These are phyloP conservation scores for Inosperma sp. DNA, from an alignment of 768 basidiomycete species.

Conservation along the genomic window DNA sequence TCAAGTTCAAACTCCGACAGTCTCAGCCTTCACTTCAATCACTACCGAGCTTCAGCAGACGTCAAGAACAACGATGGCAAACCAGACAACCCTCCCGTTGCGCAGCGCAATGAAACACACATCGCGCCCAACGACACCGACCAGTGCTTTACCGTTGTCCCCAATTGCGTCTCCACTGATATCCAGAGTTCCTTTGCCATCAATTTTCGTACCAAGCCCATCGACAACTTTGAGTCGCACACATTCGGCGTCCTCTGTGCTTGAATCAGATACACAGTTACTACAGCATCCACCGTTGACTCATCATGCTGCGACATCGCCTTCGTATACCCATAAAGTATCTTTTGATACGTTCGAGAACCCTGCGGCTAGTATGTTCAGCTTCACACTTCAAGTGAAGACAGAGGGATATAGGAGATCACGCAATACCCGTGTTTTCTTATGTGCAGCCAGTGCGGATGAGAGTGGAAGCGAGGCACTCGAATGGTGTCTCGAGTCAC, in stretches of 20 bases:
- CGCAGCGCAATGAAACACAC: constrained; percentile 26
- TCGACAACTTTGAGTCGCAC: not conserved
- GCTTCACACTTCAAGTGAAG: constrained; percentile 82
- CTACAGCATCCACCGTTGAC: not conserved
- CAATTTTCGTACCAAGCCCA: not conserved
- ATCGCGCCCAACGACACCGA: constrained; percentile 24
- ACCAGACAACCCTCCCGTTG: constrained; percentile 9
- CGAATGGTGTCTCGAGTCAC: constrained; percentile 85
- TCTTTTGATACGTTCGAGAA: constrained; percentile 89
- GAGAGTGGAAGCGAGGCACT: constrained; percentile 86
- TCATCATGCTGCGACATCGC: constrained; percentile 4
- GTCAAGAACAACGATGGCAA: constrained; percentile 2
- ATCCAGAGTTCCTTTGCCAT: constrained; percentile 15
- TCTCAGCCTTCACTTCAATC: not conserved
- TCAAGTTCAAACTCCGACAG: not conserved
- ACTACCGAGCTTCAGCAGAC: too few relatives aligned
- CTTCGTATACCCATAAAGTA: constrained; percentile 59
- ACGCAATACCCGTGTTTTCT: constrained; percentile 77
- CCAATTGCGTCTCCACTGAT: constrained; percentile 13
- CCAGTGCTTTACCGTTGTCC: constrained; percentile 3
- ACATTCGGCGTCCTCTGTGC: constrained; percentile 5
- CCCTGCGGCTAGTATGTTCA: constrained; percentile 76
- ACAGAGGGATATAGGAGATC: constrained; percentile 74
- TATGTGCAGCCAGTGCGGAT: constrained; percentile 84
- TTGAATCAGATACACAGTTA: not conserved